Conservation (phyloP, 2,329 filamentous ascomycete species). For the Beauveria australis region DNA sequence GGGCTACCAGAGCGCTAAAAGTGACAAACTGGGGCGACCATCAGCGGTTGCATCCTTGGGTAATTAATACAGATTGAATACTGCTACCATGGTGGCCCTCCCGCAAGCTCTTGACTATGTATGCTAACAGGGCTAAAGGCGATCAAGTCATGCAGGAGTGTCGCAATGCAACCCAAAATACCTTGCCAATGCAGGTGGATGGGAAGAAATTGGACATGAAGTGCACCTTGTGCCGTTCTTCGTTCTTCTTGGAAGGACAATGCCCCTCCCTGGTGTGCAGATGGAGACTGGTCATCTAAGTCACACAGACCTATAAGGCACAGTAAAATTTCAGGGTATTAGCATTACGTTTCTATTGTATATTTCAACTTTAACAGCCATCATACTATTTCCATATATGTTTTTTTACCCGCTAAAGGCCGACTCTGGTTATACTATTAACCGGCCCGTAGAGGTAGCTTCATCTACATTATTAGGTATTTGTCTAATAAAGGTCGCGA, state of each 20-base stretch:
- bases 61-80: background rate
- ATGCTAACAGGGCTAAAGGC: background rate
- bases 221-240: background rate
- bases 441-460: background rate
- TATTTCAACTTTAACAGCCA: background rate
- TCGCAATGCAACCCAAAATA: constrained; percentile 3
- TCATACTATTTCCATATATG: background rate
- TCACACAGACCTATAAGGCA: too few species aligned
- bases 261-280: background rate
- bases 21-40: background rate
- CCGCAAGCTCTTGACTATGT: background rate
- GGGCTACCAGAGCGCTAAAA: background rate
- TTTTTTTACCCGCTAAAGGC: too few species aligned
- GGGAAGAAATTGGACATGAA: background rate
- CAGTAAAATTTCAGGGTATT: too few species aligned
- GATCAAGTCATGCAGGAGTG: background rate
- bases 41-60: background rate
- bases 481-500: background rate
- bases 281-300: too few species aligned
- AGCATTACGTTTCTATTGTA: too few species aligned
- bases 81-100: background rate
- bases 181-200: background rate
- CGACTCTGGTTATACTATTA: too few species aligned
- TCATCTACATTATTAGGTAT: background rate
- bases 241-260: background rate